These are phyloP conservation scores for Nakazawaea laoshanensis DNA, from an alignment of 805 yeast species.

Conservation along the genomic window DNA sequence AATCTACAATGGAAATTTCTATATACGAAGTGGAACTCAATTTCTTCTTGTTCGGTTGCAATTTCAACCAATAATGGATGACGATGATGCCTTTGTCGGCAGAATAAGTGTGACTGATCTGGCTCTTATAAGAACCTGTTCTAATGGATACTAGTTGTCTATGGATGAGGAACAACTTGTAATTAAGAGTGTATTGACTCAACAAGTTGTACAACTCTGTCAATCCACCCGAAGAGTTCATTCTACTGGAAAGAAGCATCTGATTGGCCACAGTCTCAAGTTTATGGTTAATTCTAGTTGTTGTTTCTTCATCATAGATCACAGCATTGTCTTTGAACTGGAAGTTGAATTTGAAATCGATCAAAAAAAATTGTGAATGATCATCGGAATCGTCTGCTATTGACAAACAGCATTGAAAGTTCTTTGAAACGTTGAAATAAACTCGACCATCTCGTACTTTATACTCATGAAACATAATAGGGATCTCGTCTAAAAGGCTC, in stretches of 20 bases:
- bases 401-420: constrained; percentile 73
- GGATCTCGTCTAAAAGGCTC: constrained; percentile 59
- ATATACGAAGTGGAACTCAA: constrained; percentile 30
- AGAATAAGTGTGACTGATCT: constrained; percentile 48
- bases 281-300: constrained; percentile 24
- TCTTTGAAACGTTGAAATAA: constrained; percentile 49
- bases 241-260: constrained; percentile 24
- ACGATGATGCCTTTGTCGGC: constrained; percentile 45
- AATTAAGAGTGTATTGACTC: constrained; percentile 52
- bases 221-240: constrained; percentile 29
- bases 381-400: constrained; percentile 48
- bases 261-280: constrained; percentile 51
- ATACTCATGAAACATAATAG: constrained; percentile 56
- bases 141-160: constrained; percentile 46
- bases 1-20: constrained; percentile 49
- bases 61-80: constrained; percentile 54
- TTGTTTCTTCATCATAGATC: constrained; percentile 16
- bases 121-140: constrained; percentile 48
- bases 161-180: constrained; percentile 53
- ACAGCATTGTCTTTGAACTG: constrained; percentile 28
- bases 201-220: constrained; percentile 46
- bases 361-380: constrained; percentile 65
- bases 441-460: constrained; percentile 70
- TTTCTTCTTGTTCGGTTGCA: constrained; percentile 23
- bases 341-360: constrained; percentile 65